A percentile compares a stretch with the other conserved stretches of the same genome.
These are phyloP conservation scores for Colletotrichum higginsianum DNA, from an alignment of 2,329 filamentous ascomycete species.

Conservation along the genomic window DNA sequence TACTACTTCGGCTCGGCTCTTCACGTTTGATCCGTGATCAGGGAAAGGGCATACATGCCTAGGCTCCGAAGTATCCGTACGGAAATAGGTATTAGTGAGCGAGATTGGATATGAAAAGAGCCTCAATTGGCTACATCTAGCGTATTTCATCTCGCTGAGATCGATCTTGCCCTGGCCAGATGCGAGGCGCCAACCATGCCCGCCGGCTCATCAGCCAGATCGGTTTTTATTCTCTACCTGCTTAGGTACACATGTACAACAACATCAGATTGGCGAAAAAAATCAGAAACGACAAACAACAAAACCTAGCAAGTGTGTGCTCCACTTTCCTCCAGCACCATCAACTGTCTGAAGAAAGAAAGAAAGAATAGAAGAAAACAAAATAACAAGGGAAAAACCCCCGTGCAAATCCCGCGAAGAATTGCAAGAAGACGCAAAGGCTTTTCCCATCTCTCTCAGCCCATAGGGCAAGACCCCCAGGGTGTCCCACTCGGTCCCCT, in stretches of 20 bases:
- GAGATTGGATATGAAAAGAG: not conserved
- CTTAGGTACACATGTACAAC: too few species aligned
- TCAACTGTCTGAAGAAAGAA: not conserved
- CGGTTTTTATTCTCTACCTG: not conserved
- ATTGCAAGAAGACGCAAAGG: constrained; percentile 10
- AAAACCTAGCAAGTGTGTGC: constrained; percentile 4
- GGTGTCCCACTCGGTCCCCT: constrained; percentile 10
- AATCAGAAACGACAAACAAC: not conserved
- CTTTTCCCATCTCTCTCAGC: constrained; percentile 7
- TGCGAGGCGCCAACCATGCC: not conserved
- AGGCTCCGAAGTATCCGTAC: too few species aligned
- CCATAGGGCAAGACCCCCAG: constrained; percentile 12
- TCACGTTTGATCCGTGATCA: not conserved
- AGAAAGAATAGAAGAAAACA: too few species aligned
- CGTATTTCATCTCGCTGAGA: not conserved
- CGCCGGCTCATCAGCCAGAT: not conserved
- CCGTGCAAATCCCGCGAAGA: too few species aligned
- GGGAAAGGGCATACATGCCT: not conserved
- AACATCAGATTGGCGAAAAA: not conserved
- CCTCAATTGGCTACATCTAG: constrained; percentile 1
- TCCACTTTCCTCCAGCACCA: not conserved
- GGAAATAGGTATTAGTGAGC: not conserved
- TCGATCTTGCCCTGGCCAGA: constrained; percentile 8
- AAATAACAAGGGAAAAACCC: too few species aligned
- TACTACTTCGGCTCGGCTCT: constrained; percentile 34